phyloP scores from a whole-genome alignment of 2,329 filamentous ascomycete species.

The Dendryphion nanum region DNA sequence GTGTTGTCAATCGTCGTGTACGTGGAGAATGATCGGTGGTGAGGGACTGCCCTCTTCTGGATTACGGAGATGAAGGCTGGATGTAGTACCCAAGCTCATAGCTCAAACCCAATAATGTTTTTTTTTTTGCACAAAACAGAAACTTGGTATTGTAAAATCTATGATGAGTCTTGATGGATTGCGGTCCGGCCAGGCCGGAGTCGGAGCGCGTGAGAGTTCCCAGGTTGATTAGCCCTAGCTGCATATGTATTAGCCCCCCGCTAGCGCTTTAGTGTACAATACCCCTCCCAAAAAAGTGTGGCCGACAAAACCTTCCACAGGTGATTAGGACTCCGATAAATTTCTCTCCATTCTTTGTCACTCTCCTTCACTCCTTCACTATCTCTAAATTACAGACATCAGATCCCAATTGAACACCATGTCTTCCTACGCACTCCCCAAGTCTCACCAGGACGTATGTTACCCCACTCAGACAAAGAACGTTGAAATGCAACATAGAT shows the following conservation, averaged over 20 bases:
- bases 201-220: no score
- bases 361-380: conserved; percentile 3
- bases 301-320: not conserved
- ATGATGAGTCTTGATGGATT: not conserved
- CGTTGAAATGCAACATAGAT: no score
- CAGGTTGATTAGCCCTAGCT: no score
- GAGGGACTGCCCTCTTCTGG: no score
- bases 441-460: conserved; percentile 65
- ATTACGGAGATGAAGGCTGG: no score
- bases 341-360: conserved; percentile 2
- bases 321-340: not conserved
- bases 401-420: conserved; percentile 20
- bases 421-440: conserved; percentile 61
- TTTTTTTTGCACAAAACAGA: no score
- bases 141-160: no score
- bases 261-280: not conserved
- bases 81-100: no score
- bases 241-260: not conserved
- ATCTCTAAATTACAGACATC: not conserved
- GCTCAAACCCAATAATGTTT: no score
- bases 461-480: conserved; percentile 13
- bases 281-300: not conserved
- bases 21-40: no score
- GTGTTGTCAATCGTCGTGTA: no score
- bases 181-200: not conserved